Evolutionary conservation across 208 protist species (phyloP).

Genomic region (Acanthamoeba sp.): DNA sequence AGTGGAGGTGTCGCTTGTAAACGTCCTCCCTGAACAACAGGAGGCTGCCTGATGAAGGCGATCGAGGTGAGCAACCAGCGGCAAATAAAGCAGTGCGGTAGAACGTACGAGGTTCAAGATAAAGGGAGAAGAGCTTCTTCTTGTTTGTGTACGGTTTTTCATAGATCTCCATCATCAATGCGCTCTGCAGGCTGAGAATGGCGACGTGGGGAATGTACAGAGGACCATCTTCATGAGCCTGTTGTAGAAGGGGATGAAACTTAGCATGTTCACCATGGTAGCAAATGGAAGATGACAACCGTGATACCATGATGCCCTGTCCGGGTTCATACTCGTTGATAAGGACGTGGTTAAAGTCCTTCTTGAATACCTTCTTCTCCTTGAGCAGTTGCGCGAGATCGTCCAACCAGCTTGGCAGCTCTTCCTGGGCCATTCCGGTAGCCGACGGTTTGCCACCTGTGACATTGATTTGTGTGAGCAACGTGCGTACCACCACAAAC

Average conservation of each 20-base stretch:
- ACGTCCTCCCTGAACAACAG: conserved; percentile 44
- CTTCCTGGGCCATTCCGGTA: not conserved
- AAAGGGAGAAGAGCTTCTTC: conserved; percentile 36
- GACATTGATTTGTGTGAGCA: too few species aligned
- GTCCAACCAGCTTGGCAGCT: conserved; percentile 11
- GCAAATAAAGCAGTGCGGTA: not conserved
- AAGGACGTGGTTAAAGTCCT: conserved; percentile 46
- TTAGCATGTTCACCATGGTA: not conserved
- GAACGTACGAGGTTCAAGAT: conserved; percentile 27
- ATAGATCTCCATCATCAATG: conserved; percentile 56
- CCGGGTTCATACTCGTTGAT: conserved; percentile 68
- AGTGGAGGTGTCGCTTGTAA: conserved; percentile 24
- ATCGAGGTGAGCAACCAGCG: not conserved
- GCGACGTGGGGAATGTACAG: conserved; percentile 56
- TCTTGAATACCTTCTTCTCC: conserved; percentile 16
- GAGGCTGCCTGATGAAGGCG: not conserved
- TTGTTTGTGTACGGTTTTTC: conserved; percentile 15
- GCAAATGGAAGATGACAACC: not conserved
- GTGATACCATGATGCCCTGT: conserved; percentile 51
- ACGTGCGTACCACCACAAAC: not conserved
- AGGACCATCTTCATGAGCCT: conserved; percentile 59
- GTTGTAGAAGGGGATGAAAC: not conserved
- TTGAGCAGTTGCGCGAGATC: not conserved
- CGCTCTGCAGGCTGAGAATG: conserved; percentile 36
- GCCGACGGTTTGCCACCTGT: not conserved